Base-by-base conservation (phyloP, 1,284 basidiomycete genomes). In the Sporisorium reilianum region DNA sequence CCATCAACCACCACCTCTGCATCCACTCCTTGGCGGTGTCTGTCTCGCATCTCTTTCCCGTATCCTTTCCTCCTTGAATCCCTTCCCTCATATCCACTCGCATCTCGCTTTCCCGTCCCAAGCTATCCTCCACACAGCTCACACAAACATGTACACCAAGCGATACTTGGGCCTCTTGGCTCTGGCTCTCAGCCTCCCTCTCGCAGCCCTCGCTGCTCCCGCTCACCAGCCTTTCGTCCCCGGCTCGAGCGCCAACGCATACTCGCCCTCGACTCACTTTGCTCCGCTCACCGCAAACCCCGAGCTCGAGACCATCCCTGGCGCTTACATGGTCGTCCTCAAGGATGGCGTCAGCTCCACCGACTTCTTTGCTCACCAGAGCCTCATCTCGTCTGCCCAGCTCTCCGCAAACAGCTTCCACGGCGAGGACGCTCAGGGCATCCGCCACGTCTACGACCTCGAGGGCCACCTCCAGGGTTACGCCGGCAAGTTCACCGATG, bases 401-500 rank as follows among this genome's bases (percentile, higher is more conserved):
- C 64, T 72, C 26, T 54, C 65, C 16, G 64, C 74, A 52, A 68
- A 72, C 65, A 64, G 64, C 64, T 73, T 78, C 75, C 72, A 78
- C 68, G 69, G 69, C 38, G 55, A 75, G 28, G 69, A 75, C 48
- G 72, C 64, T 18, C 55, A 61, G 23, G 80, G 77, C 44, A 71
- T 84, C 50, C 57, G 70, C 28, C 83, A 84, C 66, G 69, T 84
- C 34, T 84, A 78, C 70, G 75, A 84, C 44, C 70, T 80, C 49
- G 73, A 67, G 45, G 52, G 64, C 34, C 71, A 69, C 58, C 57
- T 93, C 81, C 90, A 89, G 74, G 94, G 93, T 32, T 94, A 95
- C 87, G 89, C 95, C 49, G 96, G 95, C 58, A 88, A 87, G 80
- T 97, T 99, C 88, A 89, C 91, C 38, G 86, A 89, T 45, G 86